These are phyloP conservation scores for Solanum aculeatissimum DNA, from an alignment of 305 asterid species.

Conservation along the genomic window DNA sequence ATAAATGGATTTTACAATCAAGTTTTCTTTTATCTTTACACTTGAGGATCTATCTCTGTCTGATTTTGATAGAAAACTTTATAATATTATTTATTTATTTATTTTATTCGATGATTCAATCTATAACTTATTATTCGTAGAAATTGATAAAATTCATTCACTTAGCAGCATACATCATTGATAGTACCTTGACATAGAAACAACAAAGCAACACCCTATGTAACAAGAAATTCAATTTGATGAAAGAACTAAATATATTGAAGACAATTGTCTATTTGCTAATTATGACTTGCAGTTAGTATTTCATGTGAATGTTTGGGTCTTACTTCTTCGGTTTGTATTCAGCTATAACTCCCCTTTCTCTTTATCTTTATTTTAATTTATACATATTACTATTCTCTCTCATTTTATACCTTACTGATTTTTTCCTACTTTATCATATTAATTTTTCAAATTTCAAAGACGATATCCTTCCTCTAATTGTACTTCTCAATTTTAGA, in stretches of 20 bases:
- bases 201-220: background rate
- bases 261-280: too few species aligned
- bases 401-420: too few species aligned
- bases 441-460: too few species aligned
- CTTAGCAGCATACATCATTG: background rate
- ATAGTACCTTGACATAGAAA: background rate
- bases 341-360: too few species aligned
- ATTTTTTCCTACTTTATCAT: too few species aligned
- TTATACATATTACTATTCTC: too few species aligned
- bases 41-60: background rate
- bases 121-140: background rate
- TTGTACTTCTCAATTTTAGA: too few species aligned
- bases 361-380: too few species aligned
- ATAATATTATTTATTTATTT: background rate
- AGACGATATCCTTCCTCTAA: too few species aligned
- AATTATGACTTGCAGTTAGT: too few species aligned
- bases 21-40: background rate
- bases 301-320: too few species aligned
- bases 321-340: too few species aligned
- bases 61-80: rapidly evolving
- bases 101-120: background rate
- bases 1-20: background rate
- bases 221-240: background rate
- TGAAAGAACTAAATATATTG: background rate
- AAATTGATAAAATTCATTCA: background rate